Base-by-base conservation (phyloP, 129 eudicot species). In the Cynara cardunculus region DNA sequence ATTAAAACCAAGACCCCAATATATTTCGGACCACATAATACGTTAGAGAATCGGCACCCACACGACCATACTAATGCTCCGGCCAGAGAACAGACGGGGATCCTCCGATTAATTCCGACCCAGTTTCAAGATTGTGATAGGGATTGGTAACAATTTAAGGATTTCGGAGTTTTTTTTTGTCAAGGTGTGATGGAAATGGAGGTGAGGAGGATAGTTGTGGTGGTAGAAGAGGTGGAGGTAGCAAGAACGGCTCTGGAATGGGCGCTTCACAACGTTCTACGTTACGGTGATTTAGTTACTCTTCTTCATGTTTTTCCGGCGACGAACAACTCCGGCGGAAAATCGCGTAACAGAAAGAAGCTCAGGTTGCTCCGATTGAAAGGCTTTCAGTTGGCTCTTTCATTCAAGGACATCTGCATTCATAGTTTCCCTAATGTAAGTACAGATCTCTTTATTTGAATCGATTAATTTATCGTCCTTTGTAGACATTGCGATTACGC, bases 301-400 rank as follows among this genome's bases (percentile, higher is more conserved):
- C 97, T 94, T 7, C 92, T 94, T 11, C 98, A 91, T 71, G 89
- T 93, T n/a, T 90, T 81, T 28, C 88, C 95, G 4, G 72, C 85
- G 77, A 68, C 0, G 78, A n/a, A 80, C 3, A 4, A 76, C 21
- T 25, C 88, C 64, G 72, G 53, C 32, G 39, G 78, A 16, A 82
- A 80, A 78, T 88, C 92, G 67, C 87, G 86, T n/a, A 88, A 76
- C 83, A 86, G 87, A 77, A 94, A 90, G 78, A 91, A 94, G 76
- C 85, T 82, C 28, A 65, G 98, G 9, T 85, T 85, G 28, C 91
- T 87, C 64, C 86, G 98, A 1, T 84, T 94, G 78, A 87, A 89
- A 72, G 98, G 97, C 11, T 94, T 88, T 83, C 98, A 94, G 12
- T 82, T 94, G 70, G 98, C 98, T 46, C 91, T 94, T 64, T 91